A percentile compares a stretch with the other conserved stretches of the same genome.
These are phyloP conservation scores for Kodamaea laetipori DNA, from an alignment of 805 yeast genomes.

Conservation along the genomic window DNA sequence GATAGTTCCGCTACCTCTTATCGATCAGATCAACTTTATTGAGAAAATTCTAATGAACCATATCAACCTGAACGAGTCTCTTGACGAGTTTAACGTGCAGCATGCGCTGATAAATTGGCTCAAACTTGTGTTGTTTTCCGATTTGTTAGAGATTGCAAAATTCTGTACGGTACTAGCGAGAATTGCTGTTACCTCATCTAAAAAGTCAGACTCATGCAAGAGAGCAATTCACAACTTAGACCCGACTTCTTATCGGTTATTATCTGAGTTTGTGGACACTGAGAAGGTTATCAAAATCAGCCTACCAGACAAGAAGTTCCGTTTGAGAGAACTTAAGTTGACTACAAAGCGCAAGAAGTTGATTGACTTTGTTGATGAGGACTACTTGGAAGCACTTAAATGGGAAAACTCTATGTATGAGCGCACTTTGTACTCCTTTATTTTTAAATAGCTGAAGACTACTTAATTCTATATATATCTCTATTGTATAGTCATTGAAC, in stretches of 20 bases:
- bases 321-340: slow-evolving; percentile 1
- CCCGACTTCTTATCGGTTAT: neutral
- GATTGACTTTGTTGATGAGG: slow-evolving; percentile 15
- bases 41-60: slow-evolving; percentile 10
- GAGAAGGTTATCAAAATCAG: neutral
- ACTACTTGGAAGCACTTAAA: slow-evolving; percentile 18
- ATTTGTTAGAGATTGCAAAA: slow-evolving; percentile 17
- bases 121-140: slow-evolving; percentile 18
- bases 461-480: too few relatives aligned
- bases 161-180: slow-evolving; percentile 21
- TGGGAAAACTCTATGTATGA: slow-evolving; percentile 29
- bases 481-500: too few relatives aligned
- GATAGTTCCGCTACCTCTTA: slow-evolving; percentile 4
- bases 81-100: neutral
- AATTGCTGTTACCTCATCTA: slow-evolving; percentile 26
- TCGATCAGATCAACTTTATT: slow-evolving; percentile 11
- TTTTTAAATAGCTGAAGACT: neutral
- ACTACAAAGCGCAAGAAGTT: neutral
- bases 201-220: slow-evolving; percentile 20
- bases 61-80: neutral
- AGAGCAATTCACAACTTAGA: neutral
- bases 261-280: neutral
- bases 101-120: slow-evolving; percentile 16
- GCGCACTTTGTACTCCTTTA: slow-evolving; percentile 17
- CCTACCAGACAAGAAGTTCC: neutral